These are phyloP conservation scores for Helichrysum umbraculigerum DNA, from an alignment of 129 eudicot genomes.

Conservation along the genomic window DNA sequence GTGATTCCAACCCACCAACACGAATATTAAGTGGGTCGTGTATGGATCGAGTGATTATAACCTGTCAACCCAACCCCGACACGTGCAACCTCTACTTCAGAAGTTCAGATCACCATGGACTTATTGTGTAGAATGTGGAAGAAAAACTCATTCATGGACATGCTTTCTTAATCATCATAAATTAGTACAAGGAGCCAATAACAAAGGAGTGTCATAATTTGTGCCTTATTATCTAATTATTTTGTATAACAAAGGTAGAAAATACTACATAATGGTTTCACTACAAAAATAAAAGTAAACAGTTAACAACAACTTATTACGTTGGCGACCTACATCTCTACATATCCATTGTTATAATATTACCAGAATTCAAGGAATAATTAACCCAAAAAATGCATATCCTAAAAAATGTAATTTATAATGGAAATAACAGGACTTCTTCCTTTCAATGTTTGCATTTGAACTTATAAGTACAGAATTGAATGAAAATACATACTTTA, in stretches of 20 bases:
- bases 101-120: neutral
- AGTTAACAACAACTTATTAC: no score
- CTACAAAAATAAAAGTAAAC: no score
- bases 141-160: neutral
- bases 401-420: no score
- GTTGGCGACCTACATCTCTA: no score
- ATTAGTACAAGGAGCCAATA: neutral
- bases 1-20: neutral
- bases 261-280: neutral
- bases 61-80: neutral
- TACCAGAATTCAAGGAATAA: no score
- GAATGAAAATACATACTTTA: neutral
- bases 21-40: neutral
- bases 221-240: neutral
- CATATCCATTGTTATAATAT: no score
- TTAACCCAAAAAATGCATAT: no score
- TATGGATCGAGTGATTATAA: neutral
- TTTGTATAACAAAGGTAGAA: neutral
- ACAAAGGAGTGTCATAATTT: neutral
- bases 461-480: neutral
- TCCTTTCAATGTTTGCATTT: no score
- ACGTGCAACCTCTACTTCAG: neutral
- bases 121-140: neutral
- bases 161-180: neutral
- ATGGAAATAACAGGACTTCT: no score